Conservation (phyloP, 495 filamentous ascomycete genomes). For the Glonium stellatum region DNA sequence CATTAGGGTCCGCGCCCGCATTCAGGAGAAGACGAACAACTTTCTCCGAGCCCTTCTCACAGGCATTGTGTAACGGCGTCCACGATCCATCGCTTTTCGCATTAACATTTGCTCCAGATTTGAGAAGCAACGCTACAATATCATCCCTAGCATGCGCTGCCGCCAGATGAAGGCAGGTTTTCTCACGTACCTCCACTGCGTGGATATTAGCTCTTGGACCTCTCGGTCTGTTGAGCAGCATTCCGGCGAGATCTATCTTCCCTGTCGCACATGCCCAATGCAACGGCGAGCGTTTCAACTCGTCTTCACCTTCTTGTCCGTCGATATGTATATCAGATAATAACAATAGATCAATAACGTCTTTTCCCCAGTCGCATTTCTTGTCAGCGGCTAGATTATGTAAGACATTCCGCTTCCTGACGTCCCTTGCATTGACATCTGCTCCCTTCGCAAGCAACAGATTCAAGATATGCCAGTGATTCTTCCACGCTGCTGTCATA, state of each 20-base stretch:
- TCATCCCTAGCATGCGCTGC: constrained; percentile 47
- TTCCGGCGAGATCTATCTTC: constrained; percentile 48
- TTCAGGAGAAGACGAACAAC: constrained; percentile 46
- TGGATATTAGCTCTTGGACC: constrained; percentile 43
- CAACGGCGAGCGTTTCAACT: constrained; percentile 51
- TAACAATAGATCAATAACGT: constrained; percentile 44
- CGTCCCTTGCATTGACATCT: constrained; percentile 40
- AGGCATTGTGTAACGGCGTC: constrained; percentile 61
- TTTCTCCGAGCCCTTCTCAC: constrained; percentile 47
- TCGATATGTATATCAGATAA: constrained; percentile 41
- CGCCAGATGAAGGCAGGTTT: constrained; percentile 56
- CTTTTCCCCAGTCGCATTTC: constrained; percentile 46
- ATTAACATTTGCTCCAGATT: constrained; percentile 46
- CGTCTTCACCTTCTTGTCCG: constrained; percentile 36
- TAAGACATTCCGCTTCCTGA: constrained; percentile 41
- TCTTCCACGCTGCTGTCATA: constrained; percentile 54
- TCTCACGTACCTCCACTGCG: constrained; percentile 50
- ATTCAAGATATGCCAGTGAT: constrained; percentile 46
- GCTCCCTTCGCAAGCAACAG: constrained; percentile 44
- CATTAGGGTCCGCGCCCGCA: constrained; percentile 49
- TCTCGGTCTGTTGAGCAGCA: constrained; percentile 44
- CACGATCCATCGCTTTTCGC: constrained; percentile 55
- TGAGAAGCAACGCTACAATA: constrained; percentile 51
- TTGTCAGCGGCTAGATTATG: constrained; percentile 54
- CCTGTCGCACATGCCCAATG: constrained; percentile 60